Conservation (phyloP, 2,329 filamentous ascomycete species). For the Alternaria arborescens region DNA sequence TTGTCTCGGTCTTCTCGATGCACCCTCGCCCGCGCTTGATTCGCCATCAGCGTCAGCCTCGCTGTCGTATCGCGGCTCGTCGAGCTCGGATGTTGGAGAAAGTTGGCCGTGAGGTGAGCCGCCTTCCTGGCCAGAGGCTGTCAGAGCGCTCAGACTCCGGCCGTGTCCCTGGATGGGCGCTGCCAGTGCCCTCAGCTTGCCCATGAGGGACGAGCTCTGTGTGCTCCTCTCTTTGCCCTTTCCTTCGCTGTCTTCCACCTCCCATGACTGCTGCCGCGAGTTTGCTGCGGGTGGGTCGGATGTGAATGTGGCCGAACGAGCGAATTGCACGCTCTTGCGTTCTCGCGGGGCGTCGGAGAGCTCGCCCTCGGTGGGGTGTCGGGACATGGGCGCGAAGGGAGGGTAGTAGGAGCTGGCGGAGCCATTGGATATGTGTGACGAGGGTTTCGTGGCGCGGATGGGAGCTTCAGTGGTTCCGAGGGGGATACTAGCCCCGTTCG, state of each 20-base stretch:
- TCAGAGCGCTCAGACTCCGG: slow-evolving; percentile 59
- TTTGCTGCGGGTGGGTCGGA: slow-evolving; percentile 59
- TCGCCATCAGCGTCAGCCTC: slow-evolving; percentile 83
- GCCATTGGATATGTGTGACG: slow-evolving; percentile 35
- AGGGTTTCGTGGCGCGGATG: slow-evolving; percentile 25
- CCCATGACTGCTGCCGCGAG: slow-evolving; percentile 71
- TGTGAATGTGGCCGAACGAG: slow-evolving; percentile 54
- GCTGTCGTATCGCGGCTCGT: slow-evolving; percentile 63
- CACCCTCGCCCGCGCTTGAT: slow-evolving; percentile 79
- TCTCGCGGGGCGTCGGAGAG: slow-evolving; percentile 49
- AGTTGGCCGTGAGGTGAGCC: slow-evolving; percentile 50
- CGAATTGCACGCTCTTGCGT: slow-evolving; percentile 79
- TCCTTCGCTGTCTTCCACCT: slow-evolving; percentile 69
- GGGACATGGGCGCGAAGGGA: slow-evolving; percentile 44
- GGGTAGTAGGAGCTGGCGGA: slow-evolving; percentile 36
- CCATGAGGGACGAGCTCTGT: slow-evolving; percentile 73
- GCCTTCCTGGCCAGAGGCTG: slow-evolving; percentile 51
- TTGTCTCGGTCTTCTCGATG: slow-evolving; percentile 49
- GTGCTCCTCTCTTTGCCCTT: slow-evolving; percentile 57
- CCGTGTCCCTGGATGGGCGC: slow-evolving; percentile 62
- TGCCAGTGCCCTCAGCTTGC: slow-evolving; percentile 78
- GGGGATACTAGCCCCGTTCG: slow-evolving; percentile 30
- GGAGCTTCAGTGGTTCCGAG: slow-evolving; percentile 26
- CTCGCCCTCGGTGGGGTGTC: slow-evolving; percentile 44
- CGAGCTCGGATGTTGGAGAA: slow-evolving; percentile 60